phyloP scores from a whole-genome alignment of 2,329 filamentous ascomycete genomes.

The Rutstroemia sp. region DNA sequence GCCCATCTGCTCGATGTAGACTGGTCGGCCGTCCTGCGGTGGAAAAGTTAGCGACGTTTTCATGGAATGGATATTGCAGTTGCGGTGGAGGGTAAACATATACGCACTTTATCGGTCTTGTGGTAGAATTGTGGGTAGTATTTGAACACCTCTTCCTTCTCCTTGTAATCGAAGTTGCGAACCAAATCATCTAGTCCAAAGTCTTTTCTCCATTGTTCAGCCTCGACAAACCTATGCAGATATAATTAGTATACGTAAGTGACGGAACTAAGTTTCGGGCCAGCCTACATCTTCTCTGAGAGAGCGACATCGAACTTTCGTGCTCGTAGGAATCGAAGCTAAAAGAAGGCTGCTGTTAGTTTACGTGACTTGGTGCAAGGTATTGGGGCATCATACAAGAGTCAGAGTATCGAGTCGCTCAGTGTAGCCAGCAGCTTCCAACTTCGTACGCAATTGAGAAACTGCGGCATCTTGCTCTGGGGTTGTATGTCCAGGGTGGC shows the following conservation, averaged over 20 bases:
- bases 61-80: background rate
- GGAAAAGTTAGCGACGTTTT: background rate
- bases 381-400: conserved; percentile 50
- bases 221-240: conserved; percentile 70
- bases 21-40: conserved; percentile 78
- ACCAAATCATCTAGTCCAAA: conserved; percentile 78
- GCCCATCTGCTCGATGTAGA: conserved; percentile 95
- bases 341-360: background rate
- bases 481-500: conserved; percentile 84
- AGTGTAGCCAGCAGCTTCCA: conserved; percentile 77
- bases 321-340: conserved; percentile 86
- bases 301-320: conserved; percentile 87
- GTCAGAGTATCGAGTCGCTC: conserved; percentile 88
- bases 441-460: conserved; percentile 71
- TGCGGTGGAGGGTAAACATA: background rate
- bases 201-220: conserved; percentile 84
- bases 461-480: conserved; percentile 84
- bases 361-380: background rate
- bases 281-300: conserved; percentile 76
- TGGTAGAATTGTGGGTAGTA: conserved; percentile 99
- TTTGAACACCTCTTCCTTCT: conserved; percentile 76
- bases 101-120: conserved; percentile 73
- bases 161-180: conserved; percentile 75
- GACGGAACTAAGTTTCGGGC: background rate
- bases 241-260: conserved; percentile 11